Conservation (phyloP, 2,329 filamentous ascomycete genomes). For the Colletotrichum chlorophyti region DNA sequence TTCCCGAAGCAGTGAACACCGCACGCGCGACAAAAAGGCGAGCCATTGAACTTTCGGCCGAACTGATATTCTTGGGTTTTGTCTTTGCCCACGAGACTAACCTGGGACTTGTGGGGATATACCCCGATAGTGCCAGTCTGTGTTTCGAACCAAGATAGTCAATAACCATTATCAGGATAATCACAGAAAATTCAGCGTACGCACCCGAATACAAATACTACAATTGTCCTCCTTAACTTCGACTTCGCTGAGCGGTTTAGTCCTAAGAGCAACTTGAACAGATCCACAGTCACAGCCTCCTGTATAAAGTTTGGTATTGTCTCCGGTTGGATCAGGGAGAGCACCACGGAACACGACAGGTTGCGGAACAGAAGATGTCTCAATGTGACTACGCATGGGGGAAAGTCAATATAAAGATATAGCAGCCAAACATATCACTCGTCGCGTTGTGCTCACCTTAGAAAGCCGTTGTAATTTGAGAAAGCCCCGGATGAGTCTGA, state of each 20-base stretch:
- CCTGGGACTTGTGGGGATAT: constrained; percentile 37
- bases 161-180: neutral
- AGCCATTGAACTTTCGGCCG: constrained; percentile 31
- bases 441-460: too few species aligned
- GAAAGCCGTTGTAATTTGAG: neutral
- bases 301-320: constrained; percentile 21
- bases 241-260: constrained; percentile 42
- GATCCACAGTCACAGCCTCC: constrained; percentile 37
- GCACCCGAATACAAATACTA: constrained; percentile 39
- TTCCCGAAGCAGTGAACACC: constrained; percentile 37
- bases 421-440: too few species aligned
- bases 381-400: neutral
- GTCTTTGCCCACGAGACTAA: constrained; percentile 34
- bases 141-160: rapidly evolving
- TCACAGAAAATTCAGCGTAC: neutral
- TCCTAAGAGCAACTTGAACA: constrained; percentile 31
- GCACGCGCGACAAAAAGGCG: constrained; percentile 35
- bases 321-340: neutral
- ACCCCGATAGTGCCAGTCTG: constrained; percentile 38
- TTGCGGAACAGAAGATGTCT: neutral
- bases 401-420: too few species aligned
- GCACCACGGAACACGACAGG: neutral
- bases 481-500: neutral
- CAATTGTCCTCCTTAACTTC: constrained; percentile 50
- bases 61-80: constrained; percentile 35